phyloP scores from a whole-genome alignment of 2,329 filamentous ascomycete species.

The Cladosporium oxysporum region DNA sequence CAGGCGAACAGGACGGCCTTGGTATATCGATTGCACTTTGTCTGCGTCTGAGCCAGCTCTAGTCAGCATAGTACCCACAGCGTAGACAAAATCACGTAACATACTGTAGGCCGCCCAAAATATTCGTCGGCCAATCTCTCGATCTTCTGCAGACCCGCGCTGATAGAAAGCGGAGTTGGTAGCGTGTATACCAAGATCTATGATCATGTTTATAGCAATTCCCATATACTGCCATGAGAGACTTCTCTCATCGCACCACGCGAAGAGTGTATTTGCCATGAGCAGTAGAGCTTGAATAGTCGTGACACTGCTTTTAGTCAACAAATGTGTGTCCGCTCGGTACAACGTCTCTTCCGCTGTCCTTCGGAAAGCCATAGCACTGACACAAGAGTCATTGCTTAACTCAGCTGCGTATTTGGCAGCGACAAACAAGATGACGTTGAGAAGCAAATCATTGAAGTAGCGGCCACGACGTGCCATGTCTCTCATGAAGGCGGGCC shows the following conservation, averaged over 20 bases:
- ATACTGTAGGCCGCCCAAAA: slow-evolving; percentile 4
- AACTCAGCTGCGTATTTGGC: neutral
- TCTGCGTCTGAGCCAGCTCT: neutral
- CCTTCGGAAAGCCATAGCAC: neutral
- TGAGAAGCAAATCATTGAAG: slow-evolving; percentile 58
- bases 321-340: slow-evolving; percentile 30
- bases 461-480: slow-evolving; percentile 55
- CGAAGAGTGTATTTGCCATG: slow-evolving; percentile 55
- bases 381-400: neutral
- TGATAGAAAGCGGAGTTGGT: neutral
- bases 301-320: slow-evolving; percentile 55
- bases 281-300: slow-evolving; percentile 57
- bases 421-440: slow-evolving; percentile 49
- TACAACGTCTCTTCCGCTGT: neutral
- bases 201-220: slow-evolving; percentile 57
- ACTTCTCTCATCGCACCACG: slow-evolving; percentile 53
- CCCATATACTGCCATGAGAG: slow-evolving; percentile 61
- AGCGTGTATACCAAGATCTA: slow-evolving; percentile 48
- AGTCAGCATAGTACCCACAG: neutral
- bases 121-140: neutral
- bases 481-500: slow-evolving; percentile 46
- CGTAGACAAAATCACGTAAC: neutral
- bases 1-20: neutral
- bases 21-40: slow-evolving; percentile 10
- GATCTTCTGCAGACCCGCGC: neutral